Percentiles rank a stretch among this genome's conserved stretches.
Conservation (phyloP, 2,329 filamentous ascomycete species). For the Furcasterigmium sp. region DNA sequence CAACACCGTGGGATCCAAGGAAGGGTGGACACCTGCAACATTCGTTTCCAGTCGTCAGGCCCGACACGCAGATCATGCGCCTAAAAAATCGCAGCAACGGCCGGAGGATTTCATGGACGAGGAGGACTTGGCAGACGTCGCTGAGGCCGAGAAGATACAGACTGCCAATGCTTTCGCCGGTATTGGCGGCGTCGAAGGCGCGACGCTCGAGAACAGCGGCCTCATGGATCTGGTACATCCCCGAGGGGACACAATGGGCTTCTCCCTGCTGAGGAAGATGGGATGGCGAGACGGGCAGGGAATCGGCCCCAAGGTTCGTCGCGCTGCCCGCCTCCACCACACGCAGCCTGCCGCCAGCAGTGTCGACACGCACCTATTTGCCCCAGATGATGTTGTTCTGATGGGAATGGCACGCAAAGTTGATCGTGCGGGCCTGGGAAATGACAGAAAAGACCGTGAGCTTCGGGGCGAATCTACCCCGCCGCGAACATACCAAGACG, state of each 20-base stretch:
- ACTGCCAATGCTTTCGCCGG: conserved; percentile 71
- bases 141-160: conserved; percentile 69
- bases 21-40: conserved; percentile 90
- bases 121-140: conserved; percentile 84
- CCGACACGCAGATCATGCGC: conserved; percentile 59
- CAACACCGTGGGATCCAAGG: conserved; percentile 96
- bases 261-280: conserved; percentile 83
- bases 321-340: conserved; percentile 63
- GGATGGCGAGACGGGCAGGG: conserved; percentile 95
- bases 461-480: no score
- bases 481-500: no score
- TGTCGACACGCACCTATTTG: conserved; percentile 65
- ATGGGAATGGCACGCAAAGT: conserved; percentile 61
- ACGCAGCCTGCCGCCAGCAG: conserved; percentile 23
- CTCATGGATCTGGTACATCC: conserved; percentile 69
- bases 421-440: conserved; percentile 66
- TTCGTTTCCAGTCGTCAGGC: conserved; percentile 87
- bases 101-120: conserved; percentile 98
- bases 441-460: no score
- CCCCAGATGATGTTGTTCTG: conserved; percentile 73
- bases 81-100: conserved; percentile 51
- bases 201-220: conserved; percentile 3
- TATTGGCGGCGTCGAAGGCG: conserved; percentile 60
- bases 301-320: conserved; percentile 78
- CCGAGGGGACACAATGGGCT: conserved; percentile 79